Evolutionary conservation across 2,329 filamentous ascomycete species (phyloP), one percentile per base, ranked within the genome.

Genomic region (Trematosphaeria pertusa): DNA sequence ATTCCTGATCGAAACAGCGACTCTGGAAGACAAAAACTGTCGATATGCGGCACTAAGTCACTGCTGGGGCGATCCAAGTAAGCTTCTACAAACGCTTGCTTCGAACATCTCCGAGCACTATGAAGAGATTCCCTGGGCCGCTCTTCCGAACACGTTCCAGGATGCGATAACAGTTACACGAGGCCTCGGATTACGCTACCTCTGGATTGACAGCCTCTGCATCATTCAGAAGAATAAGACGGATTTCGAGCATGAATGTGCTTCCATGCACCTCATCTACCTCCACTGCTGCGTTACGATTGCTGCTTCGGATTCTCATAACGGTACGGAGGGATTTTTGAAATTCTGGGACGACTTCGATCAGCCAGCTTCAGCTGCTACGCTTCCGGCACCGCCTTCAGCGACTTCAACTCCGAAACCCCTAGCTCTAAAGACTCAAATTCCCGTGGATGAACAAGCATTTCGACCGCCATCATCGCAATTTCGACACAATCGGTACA

Each of bases 191-290:
- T 11, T 42, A 5, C 24, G 19, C n/a, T 50, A 50, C 35, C 10
- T 50, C 5, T 50, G 47, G 47, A 50, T 50, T 20, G 47, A 50
- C 31, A 43, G 38, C 22, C 33, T 50, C 8, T 50, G 47, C 24
- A 50, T 50, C 18, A 34, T 50, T 7, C 47, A 45, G 35, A 34
- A 21, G 12, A 17, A 43, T 22, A 10, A 19, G n/a, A 15, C n/a
- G 21, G 40, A 43, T 36, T 43, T 43, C 18, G 31, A 34, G 21
- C 18, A 35, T 14, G 40, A 43, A 18, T 43, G 40, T 18, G 21
- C 40, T 8, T 19, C n/a, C 9, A 43, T 43, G 40, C 31, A 43
- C 26, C 17, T 43, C 14, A 36, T 43, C 14, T 43, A 43, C 15
- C 20, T 24, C 4, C 9, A 24, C 17, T 34, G 7, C 20, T 28